These are phyloP conservation scores for Colletotrichum lini DNA, from an alignment of 2,329 filamentous ascomycete genomes.

Conservation along the genomic window DNA sequence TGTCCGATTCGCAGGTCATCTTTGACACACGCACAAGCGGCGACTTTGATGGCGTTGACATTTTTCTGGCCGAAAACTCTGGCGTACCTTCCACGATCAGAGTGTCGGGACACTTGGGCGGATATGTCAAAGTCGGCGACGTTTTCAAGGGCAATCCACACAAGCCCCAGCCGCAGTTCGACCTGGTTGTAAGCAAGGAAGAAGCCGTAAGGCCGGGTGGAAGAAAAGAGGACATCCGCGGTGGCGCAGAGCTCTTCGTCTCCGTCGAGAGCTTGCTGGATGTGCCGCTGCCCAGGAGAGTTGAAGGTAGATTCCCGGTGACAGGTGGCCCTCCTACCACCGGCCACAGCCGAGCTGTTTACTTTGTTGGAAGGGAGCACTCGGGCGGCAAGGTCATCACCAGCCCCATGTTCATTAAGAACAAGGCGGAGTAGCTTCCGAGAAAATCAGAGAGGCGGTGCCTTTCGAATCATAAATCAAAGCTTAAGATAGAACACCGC, in stretches of 20 bases:
- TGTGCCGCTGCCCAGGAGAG: constrained; percentile 43
- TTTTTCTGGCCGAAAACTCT: constrained; percentile 39
- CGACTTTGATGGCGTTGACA: constrained; percentile 49
- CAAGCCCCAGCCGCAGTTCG: constrained; percentile 47
- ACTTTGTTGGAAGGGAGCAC: constrained; percentile 34
- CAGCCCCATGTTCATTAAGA: constrained; percentile 25
- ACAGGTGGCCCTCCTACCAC: neutral
- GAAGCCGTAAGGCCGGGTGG: constrained; percentile 41
- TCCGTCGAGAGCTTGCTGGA: constrained; percentile 44
- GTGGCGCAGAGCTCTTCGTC: constrained; percentile 48
- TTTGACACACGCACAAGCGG: constrained; percentile 49
- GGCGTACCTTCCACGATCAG: constrained; percentile 36
- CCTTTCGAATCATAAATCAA: neutral
- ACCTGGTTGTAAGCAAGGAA: constrained; percentile 29
- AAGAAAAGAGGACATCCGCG: constrained; percentile 42
- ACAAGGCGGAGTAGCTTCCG: neutral
- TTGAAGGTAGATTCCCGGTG: constrained; percentile 42
- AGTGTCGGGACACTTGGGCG: constrained; percentile 46
- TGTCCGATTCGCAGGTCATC: constrained; percentile 40
- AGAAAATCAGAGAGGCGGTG: neutral
- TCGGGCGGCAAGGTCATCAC: constrained; percentile 34
- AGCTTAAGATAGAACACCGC: neutral
- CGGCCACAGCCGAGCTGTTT: constrained; percentile 2
- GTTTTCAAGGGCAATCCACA: constrained; percentile 48
- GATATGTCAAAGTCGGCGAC: constrained; percentile 51